Conservation (phyloP, 2,329 filamentous ascomycete species). For the Fusarium sp. region DNA sequence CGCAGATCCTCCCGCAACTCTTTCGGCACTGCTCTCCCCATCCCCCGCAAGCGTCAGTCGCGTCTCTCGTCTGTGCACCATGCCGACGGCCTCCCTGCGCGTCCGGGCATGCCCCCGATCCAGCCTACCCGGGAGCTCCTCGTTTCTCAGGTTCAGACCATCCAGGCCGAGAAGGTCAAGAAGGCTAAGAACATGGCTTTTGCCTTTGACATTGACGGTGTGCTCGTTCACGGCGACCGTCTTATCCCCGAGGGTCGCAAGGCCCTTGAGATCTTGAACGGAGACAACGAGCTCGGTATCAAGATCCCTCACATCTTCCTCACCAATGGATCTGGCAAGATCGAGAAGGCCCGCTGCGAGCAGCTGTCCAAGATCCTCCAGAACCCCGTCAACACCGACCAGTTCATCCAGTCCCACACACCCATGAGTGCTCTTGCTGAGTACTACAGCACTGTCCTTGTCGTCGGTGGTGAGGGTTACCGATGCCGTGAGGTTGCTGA, state of each 20-base stretch:
- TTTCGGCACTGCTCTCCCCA: slow-evolving; percentile 78
- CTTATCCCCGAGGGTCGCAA: slow-evolving; percentile 82
- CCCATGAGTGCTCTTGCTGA: slow-evolving; percentile 82
- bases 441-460: slow-evolving; percentile 82
- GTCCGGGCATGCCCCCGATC: slow-evolving; percentile 69
- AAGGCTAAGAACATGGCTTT: slow-evolving; percentile 82
- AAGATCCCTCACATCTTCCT: slow-evolving; percentile 91
- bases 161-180: slow-evolving; percentile 73
- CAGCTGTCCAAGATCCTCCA: slow-evolving; percentile 71
- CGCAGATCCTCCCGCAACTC: slow-evolving; percentile 79
- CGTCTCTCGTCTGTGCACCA: slow-evolving; percentile 72
- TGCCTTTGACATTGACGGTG: slow-evolving; percentile 90
- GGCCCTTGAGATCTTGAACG: slow-evolving; percentile 78
- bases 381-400: slow-evolving; percentile 51
- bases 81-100: slow-evolving; percentile 57
- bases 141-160: slow-evolving; percentile 76
- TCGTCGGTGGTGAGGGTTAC: slow-evolving; percentile 81
- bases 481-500: slow-evolving; percentile 68
- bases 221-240: slow-evolving; percentile 82
- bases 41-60: slow-evolving; percentile 77
- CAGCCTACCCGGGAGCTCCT: slow-evolving; percentile 75
- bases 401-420: slow-evolving; percentile 83
- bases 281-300: slow-evolving; percentile 78
- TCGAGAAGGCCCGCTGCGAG: slow-evolving; percentile 83
- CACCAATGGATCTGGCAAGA: slow-evolving; percentile 94